Base-by-base conservation (phyloP, 768 basidiomycete species). In the Amanita pallidorosea region DNA sequence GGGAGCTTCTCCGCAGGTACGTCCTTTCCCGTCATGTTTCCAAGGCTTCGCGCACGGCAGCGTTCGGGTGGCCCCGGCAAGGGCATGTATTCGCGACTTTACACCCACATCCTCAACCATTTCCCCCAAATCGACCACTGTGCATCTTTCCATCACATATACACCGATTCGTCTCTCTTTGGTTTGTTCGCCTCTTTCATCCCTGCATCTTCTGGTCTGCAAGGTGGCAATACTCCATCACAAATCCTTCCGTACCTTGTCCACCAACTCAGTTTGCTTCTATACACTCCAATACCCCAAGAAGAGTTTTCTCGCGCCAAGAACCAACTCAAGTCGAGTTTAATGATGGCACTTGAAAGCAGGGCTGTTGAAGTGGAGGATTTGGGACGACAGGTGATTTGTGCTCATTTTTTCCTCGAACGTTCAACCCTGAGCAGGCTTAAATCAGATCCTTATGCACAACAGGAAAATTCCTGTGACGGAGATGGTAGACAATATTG, bases 41-140 rank as follows among this genome's bases (percentile, higher is more conserved):
- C 31, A 37, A 35, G 47, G 12, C 1, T 43, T 31, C 6, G 31
- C 41, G 49, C 36, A 49, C 31, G 46, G 47, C 45, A 50, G 48
- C 57, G 47, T 34, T 20, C 58, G 77, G 92, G 95, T 56, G 95
- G 95, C 3, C 95, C 95, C 2, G 95, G 95, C 13, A 98, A 98
- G 71, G 95, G 95, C 59, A 98, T 98, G 95, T 98, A 96, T 74
- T 92, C 93, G 31, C 85, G 95, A 22, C 70, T 97, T 25, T 97
- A 98, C 71, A 95, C 92, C 8, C 83, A 92, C 62, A 91, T 98
- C 60, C 81, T 98, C 52, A 97, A 98, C 65, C 86, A 89, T 61
- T 89, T 92, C 70, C 80, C 91, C 46, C 83, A 89, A 61, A 79
- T 98, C 60, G 95, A 98, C 65, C 90, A 93, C 65, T 97, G 94